phyloP scores from a whole-genome alignment of 176 grass and related monocot genomes.

The Oryza brachyantha region DNA sequence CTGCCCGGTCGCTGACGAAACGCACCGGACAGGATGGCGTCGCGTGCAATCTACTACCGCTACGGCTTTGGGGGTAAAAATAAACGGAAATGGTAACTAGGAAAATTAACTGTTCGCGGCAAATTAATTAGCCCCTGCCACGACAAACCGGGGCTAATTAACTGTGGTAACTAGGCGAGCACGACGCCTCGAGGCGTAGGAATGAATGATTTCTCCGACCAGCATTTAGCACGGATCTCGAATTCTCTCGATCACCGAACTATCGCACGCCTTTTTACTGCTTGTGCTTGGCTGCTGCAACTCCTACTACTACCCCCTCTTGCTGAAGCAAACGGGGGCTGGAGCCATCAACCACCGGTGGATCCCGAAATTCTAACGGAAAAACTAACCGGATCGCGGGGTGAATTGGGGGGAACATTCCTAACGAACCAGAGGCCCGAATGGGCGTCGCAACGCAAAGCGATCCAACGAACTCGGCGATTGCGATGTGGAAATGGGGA shows the following conservation, averaged over 20 bases:
- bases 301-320: neutral
- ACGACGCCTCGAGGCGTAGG: constrained; percentile 6
- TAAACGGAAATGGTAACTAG: neutral
- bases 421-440: constrained; percentile 20
- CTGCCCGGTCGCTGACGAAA: neutral
- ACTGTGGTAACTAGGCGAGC: neutral
- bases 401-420: neutral
- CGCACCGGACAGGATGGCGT: neutral
- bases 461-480: neutral
- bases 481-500: neutral
- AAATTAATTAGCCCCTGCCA: neutral
- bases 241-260: constrained; percentile 6
- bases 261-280: constrained; percentile 30
- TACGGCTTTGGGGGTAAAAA: neutral
- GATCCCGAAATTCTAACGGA: constrained; percentile 27
- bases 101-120: neutral
- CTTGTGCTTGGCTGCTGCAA: neutral
- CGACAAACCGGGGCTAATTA: constrained; percentile 14
- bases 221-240: constrained; percentile 32
- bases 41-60: neutral
- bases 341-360: neutral
- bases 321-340: neutral
- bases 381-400: neutral
- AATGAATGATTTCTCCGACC: constrained; percentile 42
- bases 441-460: constrained; percentile 32